Conservation (phyloP, 192 early-diverging fungal genomes). For the Coemansia sp. region DNA sequence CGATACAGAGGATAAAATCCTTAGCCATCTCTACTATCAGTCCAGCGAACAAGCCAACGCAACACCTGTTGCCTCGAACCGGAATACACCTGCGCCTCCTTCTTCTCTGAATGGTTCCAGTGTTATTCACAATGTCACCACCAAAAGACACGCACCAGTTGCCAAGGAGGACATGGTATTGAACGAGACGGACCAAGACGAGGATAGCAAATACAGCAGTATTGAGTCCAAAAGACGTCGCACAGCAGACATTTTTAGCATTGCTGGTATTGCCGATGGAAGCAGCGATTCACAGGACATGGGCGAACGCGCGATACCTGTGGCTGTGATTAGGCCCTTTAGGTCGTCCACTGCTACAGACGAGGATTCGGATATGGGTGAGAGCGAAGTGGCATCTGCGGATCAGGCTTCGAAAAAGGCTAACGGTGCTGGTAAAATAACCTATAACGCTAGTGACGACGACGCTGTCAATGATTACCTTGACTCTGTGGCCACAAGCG, state of each 20-base stretch:
- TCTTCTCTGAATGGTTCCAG: not conserved
- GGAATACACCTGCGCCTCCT: not conserved
- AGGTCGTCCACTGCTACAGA: constrained; percentile 26
- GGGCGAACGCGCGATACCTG: constrained; percentile 12
- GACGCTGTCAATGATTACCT: constrained; percentile 30
- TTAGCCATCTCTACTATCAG: constrained; percentile 50
- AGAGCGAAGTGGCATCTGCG: not conserved
- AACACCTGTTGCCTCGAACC: not conserved
- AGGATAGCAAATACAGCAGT: constrained; percentile 43
- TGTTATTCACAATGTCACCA: not conserved
- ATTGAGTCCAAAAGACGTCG: not conserved
- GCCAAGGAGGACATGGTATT: not conserved
- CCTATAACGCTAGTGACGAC: constrained; percentile 35
- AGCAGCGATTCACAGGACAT: not conserved
- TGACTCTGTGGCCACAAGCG: constrained; percentile 25
- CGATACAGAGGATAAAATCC: constrained; percentile 46
- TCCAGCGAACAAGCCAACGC: constrained; percentile 17
- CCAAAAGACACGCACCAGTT: not conserved
- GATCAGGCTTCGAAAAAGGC: not conserved
- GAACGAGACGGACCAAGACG: not conserved
- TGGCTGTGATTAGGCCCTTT: constrained; percentile 27
- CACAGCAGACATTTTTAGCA: not conserved
- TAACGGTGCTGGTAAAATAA: not conserved
- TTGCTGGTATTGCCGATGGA: not conserved
- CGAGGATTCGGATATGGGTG: constrained; percentile 8